Evolutionary conservation across 179 eudicot genomes (phyloP), one percentile per base, ranked within the genome.

Genomic region (Spergularia azorica): DNA sequence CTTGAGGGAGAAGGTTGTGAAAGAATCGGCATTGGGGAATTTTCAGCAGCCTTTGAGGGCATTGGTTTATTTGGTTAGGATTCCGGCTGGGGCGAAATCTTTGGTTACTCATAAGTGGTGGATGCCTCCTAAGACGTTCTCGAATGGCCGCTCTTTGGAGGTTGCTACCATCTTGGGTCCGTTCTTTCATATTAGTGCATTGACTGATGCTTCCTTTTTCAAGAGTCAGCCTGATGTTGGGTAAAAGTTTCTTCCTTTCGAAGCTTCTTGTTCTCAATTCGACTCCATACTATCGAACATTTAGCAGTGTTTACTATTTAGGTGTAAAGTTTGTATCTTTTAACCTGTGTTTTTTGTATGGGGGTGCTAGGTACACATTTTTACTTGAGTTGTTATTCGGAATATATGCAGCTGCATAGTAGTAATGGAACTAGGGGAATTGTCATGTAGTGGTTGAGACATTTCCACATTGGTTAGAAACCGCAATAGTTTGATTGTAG

Each of bases 221-320:
- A 93, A 89, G 85, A 87, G 96, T 76, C 87, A 91, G 74, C 99
- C 99, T 73, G 99, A 95, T 87, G 95, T 95, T 65, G 99, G 99
- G 99, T 95, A 79, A 71, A 36, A 89, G 94, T 84, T 70, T 38
- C 76, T 58, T 38, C 73, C 12, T 48, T 51, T 63, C 9, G 0
- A 12, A 17, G 1, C 20, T 51, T 21, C 0, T 26, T 1, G 57
- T 52, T 14, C 50, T 46, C 50, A 6, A 46, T 9, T 46, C 1
- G 1, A 46, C 8, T 14, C 14, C 15, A 50, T 48, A 18, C 14
- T 50, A 46, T 48, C 10, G 21, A 17, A 11, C 0, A 3, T 46
- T 67, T 51, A 17, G 32, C 50, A 18, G 13, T 26, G 13, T 61
- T 61, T 17, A 21, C 12, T 2, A 0, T 56, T 56, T 5, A 14